Conservation (phyloP, 768 basidiomycete genomes). For the Serendipita vermifera region DNA sequence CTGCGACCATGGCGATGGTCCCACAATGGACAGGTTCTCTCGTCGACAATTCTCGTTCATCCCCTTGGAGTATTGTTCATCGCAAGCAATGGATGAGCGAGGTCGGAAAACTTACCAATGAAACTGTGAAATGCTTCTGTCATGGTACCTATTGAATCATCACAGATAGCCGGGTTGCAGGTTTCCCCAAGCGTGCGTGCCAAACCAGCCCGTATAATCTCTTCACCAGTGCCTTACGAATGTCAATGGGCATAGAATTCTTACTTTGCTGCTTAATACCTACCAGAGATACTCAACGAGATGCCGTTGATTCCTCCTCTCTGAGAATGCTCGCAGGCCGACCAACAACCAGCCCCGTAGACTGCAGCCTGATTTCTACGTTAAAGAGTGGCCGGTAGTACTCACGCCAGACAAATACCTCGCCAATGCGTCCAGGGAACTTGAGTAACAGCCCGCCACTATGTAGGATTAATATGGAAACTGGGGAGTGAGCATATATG, state of each 20-base stretch:
- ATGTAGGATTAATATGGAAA: not conserved
- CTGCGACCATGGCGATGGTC: slow-evolving; percentile 51
- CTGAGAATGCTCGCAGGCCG: slow-evolving; percentile 17
- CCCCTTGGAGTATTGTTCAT: not conserved
- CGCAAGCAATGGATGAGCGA: not conserved
- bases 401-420: too few relatives aligned
- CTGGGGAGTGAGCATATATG: not conserved
- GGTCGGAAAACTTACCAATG: slow-evolving; percentile 37
- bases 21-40: slow-evolving; percentile 36
- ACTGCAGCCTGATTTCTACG: slow-evolving; percentile 40
- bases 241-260: not conserved
- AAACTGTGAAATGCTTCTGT: slow-evolving; percentile 31
- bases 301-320: slow-evolving; percentile 27
- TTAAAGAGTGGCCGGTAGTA: not conserved
- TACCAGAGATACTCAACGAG: slow-evolving; percentile 63
- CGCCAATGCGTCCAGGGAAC: slow-evolving; percentile 57
- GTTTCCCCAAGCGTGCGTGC: slow-evolving; percentile 44
- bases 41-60: slow-evolving; percentile 19
- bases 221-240: slow-evolving; percentile 50
- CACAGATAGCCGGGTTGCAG: slow-evolving; percentile 24
- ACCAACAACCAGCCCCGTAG: slow-evolving; percentile 71
- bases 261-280: not conserved
- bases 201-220: slow-evolving; percentile 45
- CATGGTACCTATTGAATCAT: slow-evolving; percentile 47
- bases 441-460: slow-evolving; percentile 77